Percentiles rank a stretch among this genome's conserved stretches.
Conservation (phyloP, 139 green algal species). For the Pedinophyceae sp. region DNA sequence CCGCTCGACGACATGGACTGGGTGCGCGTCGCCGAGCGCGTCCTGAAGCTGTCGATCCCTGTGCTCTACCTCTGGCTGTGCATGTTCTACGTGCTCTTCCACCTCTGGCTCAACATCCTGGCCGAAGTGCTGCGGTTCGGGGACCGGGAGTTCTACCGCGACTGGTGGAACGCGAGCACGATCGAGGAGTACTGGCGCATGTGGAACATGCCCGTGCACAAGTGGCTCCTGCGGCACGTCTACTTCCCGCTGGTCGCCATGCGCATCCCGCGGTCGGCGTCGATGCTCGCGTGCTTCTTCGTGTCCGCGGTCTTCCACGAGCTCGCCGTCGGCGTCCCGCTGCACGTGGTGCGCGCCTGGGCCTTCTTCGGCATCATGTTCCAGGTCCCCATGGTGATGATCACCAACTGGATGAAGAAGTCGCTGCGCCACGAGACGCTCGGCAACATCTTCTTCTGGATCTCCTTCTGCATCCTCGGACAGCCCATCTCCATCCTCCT, state of each 20-base stretch:
- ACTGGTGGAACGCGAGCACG: conserved; percentile 87
- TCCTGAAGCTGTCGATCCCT: conserved; percentile 82
- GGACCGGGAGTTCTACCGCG: conserved; percentile 87
- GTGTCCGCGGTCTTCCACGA: conserved; percentile 67
- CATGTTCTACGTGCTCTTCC: conserved; percentile 74
- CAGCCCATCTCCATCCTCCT: conserved; percentile 69
- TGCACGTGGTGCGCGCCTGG: conserved; percentile 66
- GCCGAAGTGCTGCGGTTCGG: conserved; percentile 75
- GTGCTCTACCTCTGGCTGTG: conserved; percentile 80
- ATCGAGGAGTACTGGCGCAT: conserved; percentile 79
- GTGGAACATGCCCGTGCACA: conserved; percentile 91
- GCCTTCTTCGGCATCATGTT: conserved; percentile 67
- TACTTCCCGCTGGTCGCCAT: conserved; percentile 58
- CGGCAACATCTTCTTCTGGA: conserved; percentile 78
- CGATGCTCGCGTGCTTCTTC: conserved; percentile 55
- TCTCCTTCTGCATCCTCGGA: conserved; percentile 79
- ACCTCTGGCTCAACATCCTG: conserved; percentile 78
- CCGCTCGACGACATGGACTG: conserved; percentile 45
- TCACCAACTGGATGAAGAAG: conserved; percentile 17
- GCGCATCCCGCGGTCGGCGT: conserved; percentile 19
- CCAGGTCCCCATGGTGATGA: conserved; percentile 29
- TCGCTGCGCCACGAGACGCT: conserved; percentile 4
- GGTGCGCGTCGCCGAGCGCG: conserved; percentile 51
- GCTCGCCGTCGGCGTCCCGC: conserved; percentile 66
- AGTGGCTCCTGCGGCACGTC: conserved; percentile 81